Evolutionary conservation across 2,329 filamentous ascomycete genomes (phyloP).

Genomic region (Xylaria sp.): DNA sequence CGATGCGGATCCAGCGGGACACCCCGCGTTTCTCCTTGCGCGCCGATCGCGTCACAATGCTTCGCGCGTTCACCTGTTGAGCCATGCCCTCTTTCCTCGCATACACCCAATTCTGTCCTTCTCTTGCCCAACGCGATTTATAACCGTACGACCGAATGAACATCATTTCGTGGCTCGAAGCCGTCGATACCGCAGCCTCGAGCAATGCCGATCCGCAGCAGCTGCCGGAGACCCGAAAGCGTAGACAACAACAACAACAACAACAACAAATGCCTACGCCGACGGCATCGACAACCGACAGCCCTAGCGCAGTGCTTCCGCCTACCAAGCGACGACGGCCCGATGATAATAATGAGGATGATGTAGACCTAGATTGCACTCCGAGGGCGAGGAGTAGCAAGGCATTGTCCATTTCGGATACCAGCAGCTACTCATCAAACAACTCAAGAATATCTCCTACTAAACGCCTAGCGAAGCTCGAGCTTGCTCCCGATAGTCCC

Average conservation of each 20-base stretch:
- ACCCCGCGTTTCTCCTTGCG: slow-evolving; percentile 11
- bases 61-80: slow-evolving; percentile 11
- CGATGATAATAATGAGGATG: slow-evolving; percentile 6
- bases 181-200: slow-evolving; percentile 5
- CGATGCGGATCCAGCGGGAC: not conserved
- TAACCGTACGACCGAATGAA: slow-evolving; percentile 19
- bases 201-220: slow-evolving; percentile 10
- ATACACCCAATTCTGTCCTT: slow-evolving; percentile 11
- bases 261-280: slow-evolving; percentile 10
- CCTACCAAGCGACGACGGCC: slow-evolving; percentile 11
- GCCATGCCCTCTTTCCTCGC: slow-evolving; percentile 15
- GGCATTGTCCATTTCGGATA: slow-evolving; percentile 16
- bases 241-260: not conserved
- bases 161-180: slow-evolving; percentile 18
- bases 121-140: slow-evolving; percentile 13
- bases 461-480: slow-evolving; percentile 14
- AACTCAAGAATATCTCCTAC: slow-evolving; percentile 11
- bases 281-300: slow-evolving; percentile 14
- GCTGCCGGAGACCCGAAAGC: slow-evolving; percentile 13
- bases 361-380: slow-evolving; percentile 15
- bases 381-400: slow-evolving; percentile 7
- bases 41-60: slow-evolving; percentile 13
- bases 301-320: slow-evolving; percentile 9
- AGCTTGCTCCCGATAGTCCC: slow-evolving; percentile 3
- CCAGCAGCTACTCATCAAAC: slow-evolving; percentile 12